Conservation (phyloP, 805 yeast genomes). For the Candida corydali region DNA sequence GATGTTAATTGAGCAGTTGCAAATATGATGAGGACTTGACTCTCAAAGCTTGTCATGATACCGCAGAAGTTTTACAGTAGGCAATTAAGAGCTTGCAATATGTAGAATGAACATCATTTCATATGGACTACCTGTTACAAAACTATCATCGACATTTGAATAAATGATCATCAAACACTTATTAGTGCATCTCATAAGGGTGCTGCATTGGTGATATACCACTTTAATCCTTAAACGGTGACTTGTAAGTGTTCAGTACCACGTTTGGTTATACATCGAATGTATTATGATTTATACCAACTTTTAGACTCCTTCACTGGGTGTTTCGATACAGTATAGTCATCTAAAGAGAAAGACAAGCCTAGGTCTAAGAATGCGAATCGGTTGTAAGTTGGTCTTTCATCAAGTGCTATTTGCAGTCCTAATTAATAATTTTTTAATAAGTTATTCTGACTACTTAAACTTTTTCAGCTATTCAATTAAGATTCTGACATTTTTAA, state of each 20-base stretch:
- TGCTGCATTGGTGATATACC: too few species aligned
- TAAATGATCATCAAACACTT: too few species aligned
- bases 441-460: constrained; percentile 25
- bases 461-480: constrained; percentile 26
- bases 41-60: constrained; percentile 69
- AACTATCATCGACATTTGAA: constrained; percentile 39
- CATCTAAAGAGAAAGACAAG: too few species aligned
- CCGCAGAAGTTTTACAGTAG: constrained; percentile 78
- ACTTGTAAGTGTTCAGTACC: too few species aligned
- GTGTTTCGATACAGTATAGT: too few species aligned
- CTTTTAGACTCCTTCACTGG: too few species aligned
- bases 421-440: constrained; percentile 27
- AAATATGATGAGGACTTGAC: constrained; percentile 39
- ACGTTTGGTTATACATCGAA: too few species aligned
- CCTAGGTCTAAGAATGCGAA: too few species aligned
- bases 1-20: constrained; percentile 68
- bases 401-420: constrained; percentile 5
- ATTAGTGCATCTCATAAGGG: too few species aligned
- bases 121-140: constrained; percentile 58
- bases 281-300: too few species aligned
- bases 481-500: constrained; percentile 15
- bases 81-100: constrained; percentile 73
- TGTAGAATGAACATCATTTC: constrained; percentile 81
- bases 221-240: too few species aligned
- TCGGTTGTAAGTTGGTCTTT: too few species aligned